Conservation (phyloP, 495 filamentous ascomycete species). For the Penicillium robsamsonii region DNA sequence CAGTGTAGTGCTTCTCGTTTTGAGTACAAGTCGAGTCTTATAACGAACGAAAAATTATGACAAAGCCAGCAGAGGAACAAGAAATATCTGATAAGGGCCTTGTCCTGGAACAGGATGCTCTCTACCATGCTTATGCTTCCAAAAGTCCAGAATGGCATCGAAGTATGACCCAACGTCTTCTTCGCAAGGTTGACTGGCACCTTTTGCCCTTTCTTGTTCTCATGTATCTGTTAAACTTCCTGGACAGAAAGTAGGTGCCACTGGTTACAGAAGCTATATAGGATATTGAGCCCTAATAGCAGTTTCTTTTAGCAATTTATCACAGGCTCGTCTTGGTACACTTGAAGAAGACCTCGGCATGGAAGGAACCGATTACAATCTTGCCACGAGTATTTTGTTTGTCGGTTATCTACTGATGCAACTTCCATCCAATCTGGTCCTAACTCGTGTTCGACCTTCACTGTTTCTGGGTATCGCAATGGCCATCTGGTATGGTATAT, state of each 20-base stretch:
- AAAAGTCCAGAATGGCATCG: slow-evolving; percentile 37
- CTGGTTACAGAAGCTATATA: too few species aligned
- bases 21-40: too few species aligned
- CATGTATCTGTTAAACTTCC: slow-evolving; percentile 79
- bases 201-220: slow-evolving; percentile 60
- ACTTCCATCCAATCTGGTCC: slow-evolving; percentile 60
- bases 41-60: neutral
- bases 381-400: slow-evolving; percentile 65
- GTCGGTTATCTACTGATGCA: slow-evolving; percentile 61
- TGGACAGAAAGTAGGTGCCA: slow-evolving; percentile 58
- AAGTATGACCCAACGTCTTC: slow-evolving; percentile 38
- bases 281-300: neutral
- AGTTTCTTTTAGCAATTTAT: slow-evolving; percentile 25
- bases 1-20: too few species aligned
- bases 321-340: slow-evolving; percentile 41
- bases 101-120: slow-evolving; percentile 24
- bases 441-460: slow-evolving; percentile 46
- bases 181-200: slow-evolving; percentile 61
- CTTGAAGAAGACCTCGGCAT: slow-evolving; percentile 49
- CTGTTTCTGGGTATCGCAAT: slow-evolving; percentile 31
- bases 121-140: slow-evolving; percentile 33
- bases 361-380: slow-evolving; percentile 51
- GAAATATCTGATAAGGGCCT: slow-evolving; percentile 7
- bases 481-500: slow-evolving; percentile 40
- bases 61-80: slow-evolving; percentile 17